Percentiles rank a stretch among this genome's conserved stretches.
Conservation (phyloP, 2,329 filamentous ascomycete species). For the Cladophialophora chaetospira region DNA sequence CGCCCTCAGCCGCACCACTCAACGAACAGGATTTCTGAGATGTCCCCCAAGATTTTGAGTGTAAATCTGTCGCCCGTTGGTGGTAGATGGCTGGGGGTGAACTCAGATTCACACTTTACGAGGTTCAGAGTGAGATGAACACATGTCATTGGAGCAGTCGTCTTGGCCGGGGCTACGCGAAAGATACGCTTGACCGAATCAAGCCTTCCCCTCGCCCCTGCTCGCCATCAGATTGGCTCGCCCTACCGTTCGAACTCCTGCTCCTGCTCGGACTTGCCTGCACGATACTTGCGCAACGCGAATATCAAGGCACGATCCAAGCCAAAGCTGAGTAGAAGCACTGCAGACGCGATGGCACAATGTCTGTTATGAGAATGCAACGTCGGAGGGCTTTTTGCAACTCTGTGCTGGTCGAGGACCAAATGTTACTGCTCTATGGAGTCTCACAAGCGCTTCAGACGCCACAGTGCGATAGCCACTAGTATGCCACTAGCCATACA, state of each 20-base stretch:
- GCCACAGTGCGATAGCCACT: background rate
- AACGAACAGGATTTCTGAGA: background rate
- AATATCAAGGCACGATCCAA: background rate
- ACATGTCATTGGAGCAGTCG: background rate
- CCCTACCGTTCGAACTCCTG: background rate
- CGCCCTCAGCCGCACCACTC: conserved; percentile 2
- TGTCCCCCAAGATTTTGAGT: background rate
- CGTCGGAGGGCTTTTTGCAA: background rate
- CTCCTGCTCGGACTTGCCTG: conserved; percentile 7
- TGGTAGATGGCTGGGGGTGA: background rate
- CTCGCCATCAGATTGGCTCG: background rate
- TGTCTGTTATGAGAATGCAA: background rate
- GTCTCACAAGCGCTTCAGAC: background rate
- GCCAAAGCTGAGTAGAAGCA: background rate
- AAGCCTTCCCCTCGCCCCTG: background rate
- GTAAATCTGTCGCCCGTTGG: no score
- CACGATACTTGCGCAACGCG: background rate
- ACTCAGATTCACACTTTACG: background rate
- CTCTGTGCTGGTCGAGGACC: conserved; percentile 1
- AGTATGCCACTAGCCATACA: background rate
- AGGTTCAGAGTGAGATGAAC: background rate
- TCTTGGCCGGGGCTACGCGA: background rate
- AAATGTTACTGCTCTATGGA: conserved; percentile 1
- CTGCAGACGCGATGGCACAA: background rate
- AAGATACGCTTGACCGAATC: background rate